phyloP scores from a whole-genome alignment of 2,329 filamentous ascomycete species.

The Trichoderma breve region DNA sequence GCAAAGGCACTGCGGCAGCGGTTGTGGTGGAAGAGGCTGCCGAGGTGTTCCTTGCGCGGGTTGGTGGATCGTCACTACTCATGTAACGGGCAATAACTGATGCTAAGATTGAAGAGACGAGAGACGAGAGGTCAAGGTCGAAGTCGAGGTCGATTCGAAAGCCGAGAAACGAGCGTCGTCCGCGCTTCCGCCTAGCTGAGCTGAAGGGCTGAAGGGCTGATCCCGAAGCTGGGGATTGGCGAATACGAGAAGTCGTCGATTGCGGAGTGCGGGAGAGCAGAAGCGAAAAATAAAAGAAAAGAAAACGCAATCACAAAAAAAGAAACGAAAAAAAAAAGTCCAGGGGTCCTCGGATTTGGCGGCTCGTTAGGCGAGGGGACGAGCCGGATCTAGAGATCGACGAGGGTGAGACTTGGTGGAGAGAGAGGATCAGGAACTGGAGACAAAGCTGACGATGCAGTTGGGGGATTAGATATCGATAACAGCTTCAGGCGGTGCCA shows the following conservation, averaged over 20 bases:
- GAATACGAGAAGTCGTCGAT: slow-evolving; percentile 5
- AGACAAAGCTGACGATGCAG: background rate
- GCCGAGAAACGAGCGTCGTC: background rate
- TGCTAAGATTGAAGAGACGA: background rate
- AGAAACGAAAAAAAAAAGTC: background rate
- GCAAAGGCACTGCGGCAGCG: slow-evolving; percentile 26
- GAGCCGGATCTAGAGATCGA: slow-evolving; percentile 15
- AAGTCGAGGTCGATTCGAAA: background rate
- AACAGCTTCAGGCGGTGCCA: background rate
- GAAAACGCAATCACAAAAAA: background rate
- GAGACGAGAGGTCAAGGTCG: background rate
- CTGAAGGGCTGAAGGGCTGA: slow-evolving; percentile 6
- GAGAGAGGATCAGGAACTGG: background rate
- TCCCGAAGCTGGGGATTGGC: slow-evolving; percentile 7
- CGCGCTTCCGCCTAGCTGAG: background rate
- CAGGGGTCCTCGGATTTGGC: slow-evolving; percentile 5
- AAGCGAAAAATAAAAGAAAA: background rate
- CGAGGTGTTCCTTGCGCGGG: slow-evolving; percentile 35
- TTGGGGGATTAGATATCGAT: slow-evolving; percentile 10
- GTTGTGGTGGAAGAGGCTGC: slow-evolving; percentile 38
- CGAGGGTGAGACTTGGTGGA: slow-evolving; percentile 17
- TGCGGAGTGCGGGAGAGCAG: background rate
- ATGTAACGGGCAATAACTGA: slow-evolving; percentile 31
- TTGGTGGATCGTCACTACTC: slow-evolving; percentile 42
- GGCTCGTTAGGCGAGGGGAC: slow-evolving; percentile 10